These are phyloP conservation scores for Filobasidium floriforme DNA, from an alignment of 768 basidiomycete genomes.

Conservation along the genomic window DNA sequence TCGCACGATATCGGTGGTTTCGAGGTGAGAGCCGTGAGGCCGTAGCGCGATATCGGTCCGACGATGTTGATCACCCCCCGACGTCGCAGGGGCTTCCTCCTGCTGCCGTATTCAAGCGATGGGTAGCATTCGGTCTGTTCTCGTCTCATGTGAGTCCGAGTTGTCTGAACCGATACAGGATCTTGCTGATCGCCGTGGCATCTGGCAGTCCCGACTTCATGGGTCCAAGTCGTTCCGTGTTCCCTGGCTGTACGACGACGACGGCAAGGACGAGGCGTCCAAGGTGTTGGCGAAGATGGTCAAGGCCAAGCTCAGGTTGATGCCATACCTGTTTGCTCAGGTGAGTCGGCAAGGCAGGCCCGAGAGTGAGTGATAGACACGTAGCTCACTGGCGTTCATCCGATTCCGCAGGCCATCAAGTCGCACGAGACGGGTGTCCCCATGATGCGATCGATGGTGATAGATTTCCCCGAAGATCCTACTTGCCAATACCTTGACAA, in stretches of 20 bases:
- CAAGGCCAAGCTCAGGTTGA: conserved; percentile 60
- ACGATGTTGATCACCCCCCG: neutral
- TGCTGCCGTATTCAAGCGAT: conserved; percentile 64
- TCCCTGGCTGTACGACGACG: conserved; percentile 54
- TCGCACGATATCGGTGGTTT: conserved; percentile 74
- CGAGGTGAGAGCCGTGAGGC: conserved; percentile 50
- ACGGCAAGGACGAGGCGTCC: conserved; percentile 53
- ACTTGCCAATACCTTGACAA: conserved; percentile 39
- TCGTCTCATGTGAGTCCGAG: conserved; percentile 53
- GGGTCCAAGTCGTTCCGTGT: conserved; percentile 68
- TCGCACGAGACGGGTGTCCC: conserved; percentile 40
- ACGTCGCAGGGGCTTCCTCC: conserved; percentile 55
- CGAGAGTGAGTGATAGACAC: neutral
- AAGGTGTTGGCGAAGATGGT: conserved; percentile 49
- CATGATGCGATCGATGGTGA: conserved; percentile 41
- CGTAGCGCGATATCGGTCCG: neutral
- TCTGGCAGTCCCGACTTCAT: conserved; percentile 55
- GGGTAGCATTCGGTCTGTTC: conserved; percentile 69
- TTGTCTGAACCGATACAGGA: neutral
- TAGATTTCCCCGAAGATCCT: conserved; percentile 44
- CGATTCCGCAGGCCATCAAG: conserved; percentile 35
- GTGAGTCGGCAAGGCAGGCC: conserved; percentile 25
- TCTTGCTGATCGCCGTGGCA: neutral
- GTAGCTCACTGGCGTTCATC: neutral
- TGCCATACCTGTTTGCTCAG: conserved; percentile 57